Evolutionary conservation across 495 filamentous ascomycete genomes (phyloP), one percentile per base, ranked within the genome.

Genomic region (Hypoxylon lienhwacheense): DNA sequence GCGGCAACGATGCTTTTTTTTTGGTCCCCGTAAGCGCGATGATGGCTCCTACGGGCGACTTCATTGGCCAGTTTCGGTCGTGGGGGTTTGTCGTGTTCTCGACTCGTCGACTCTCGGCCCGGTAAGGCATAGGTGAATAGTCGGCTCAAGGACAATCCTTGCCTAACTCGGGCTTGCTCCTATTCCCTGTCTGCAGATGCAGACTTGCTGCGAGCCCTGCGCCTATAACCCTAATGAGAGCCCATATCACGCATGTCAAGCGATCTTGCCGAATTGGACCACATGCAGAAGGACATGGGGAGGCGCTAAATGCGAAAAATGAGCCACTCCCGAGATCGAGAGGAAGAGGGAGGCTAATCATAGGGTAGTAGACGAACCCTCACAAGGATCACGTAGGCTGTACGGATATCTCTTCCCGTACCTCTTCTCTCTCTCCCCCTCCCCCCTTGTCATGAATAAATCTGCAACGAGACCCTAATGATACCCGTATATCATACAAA

Each of bases 61-160:
- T 46, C 8, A 62, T 62, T 58, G 59, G 59, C 7, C 20, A 3
- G 19, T 19, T 11, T 20, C 7, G 10, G 12, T 50, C 54, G 59
- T 63, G 54, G 53, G 59, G 59, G 59, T 31, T n/a, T 29, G 14
- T 24, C 26, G 1, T 34, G 59, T 53, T 58, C 59, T 22, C 44
- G 59, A 59, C 48, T 58, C 31, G 37, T 47, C 12, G 25, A 36
- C 36, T 35, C 59, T 62, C 59, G 59, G 59, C 8, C 59, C 59
- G 59, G 36, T 33, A 43, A 29, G 22, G 35, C 12, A 47, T 6
- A 24, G 40, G 37, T 25, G 16, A 19, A 45, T 31, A 36, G 11
- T 58, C 59, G 59, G 59, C 32, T 14, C 22, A 42, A 12, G 26
- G 53, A 19, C 6, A 40, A 58, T 55, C 52, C 11, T 61, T 51